Percentiles rank a stretch among this genome's conserved stretches.
phyloP scores from a whole-genome alignment of 371 early-diverging fungal genomes.

The Rhizomucor pusillus region DNA sequence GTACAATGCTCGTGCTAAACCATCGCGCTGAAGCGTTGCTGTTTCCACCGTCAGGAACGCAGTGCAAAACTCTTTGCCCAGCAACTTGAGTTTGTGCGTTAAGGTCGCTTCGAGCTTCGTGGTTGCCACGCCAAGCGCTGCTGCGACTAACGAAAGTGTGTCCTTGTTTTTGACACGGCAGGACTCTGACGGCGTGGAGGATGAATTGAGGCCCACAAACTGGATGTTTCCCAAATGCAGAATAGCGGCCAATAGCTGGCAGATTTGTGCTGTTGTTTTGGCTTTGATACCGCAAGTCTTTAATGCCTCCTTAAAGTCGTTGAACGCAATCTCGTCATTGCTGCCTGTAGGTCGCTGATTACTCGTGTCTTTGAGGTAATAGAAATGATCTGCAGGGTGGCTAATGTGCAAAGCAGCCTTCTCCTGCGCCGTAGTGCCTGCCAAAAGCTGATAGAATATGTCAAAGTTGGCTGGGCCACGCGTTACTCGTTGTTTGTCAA shows the following conservation, averaged over 20 bases:
- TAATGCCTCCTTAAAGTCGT: slow-evolving; percentile 65
- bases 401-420: slow-evolving; percentile 58
- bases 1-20: slow-evolving; percentile 73
- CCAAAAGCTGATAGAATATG: slow-evolving; percentile 80
- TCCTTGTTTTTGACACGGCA: slow-evolving; percentile 63
- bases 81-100: slow-evolving; percentile 58
- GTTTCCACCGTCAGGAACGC: slow-evolving; percentile 74
- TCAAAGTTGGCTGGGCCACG: slow-evolving; percentile 72
- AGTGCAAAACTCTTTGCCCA: slow-evolving; percentile 76
- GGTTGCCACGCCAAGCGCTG: slow-evolving; percentile 71
- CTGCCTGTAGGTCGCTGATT: slow-evolving; percentile 10
- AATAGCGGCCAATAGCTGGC: slow-evolving; percentile 72
- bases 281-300: slow-evolving; percentile 72
- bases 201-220: slow-evolving; percentile 39
- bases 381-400: slow-evolving; percentile 46
- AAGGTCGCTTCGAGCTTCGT: slow-evolving; percentile 60
- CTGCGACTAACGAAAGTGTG: slow-evolving; percentile 72
- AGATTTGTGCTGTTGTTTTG: slow-evolving; percentile 65
- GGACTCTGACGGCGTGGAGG: slow-evolving; percentile 20
- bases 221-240: slow-evolving; percentile 73
- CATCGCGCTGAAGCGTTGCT: slow-evolving; percentile 62
- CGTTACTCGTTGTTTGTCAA: slow-evolving; percentile 76
- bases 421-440: slow-evolving; percentile 57
- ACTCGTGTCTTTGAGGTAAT: slow-evolving; percentile 43
- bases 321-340: slow-evolving; percentile 35